Evolutionary conservation across 768 basidiomycete species (phyloP).

Genomic region (Mycena capillaripes): DNA sequence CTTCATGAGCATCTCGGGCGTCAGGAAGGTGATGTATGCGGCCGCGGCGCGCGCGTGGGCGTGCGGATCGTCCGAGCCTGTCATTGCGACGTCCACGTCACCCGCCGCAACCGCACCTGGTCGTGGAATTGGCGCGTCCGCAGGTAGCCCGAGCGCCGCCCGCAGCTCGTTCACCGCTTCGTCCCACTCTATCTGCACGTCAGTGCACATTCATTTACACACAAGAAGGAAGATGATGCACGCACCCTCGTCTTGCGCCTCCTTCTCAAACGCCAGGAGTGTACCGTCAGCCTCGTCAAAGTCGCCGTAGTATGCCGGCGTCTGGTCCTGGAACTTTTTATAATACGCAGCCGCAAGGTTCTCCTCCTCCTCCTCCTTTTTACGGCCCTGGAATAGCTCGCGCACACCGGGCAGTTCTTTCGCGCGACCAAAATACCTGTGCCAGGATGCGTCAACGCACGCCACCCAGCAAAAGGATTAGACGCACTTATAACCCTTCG

Average conservation of each 20-base stretch:
- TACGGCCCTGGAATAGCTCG: constrained; percentile 91
- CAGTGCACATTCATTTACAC: background rate
- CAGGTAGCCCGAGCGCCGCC: background rate
- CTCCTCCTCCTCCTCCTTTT: constrained; percentile 92
- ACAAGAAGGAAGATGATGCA: constrained; percentile 17
- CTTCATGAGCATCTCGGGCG: too few species aligned
- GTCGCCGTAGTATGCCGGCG: constrained; percentile 93
- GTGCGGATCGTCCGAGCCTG: too few species aligned
- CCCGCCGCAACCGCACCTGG: constrained; percentile 61
- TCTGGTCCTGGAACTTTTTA: constrained; percentile 91
- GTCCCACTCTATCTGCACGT: constrained; percentile 67
- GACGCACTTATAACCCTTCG: constrained; percentile 95
- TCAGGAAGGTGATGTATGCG: too few species aligned
- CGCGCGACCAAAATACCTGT: constrained; percentile 7
- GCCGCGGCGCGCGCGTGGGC: too few species aligned
- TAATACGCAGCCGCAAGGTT: constrained; percentile 81
- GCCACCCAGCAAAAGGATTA: background rate
- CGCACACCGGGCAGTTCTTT: constrained; percentile 45
- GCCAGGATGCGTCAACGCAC: background rate
- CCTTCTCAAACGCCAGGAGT: constrained; percentile 79
- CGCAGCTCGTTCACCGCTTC: constrained; percentile 60
- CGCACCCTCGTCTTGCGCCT: constrained; percentile 82
- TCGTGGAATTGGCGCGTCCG: constrained; percentile 45
- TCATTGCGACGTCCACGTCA: constrained; percentile 50
- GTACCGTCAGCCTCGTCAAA: constrained; percentile 81